Evolutionary conservation across 2,329 filamentous ascomycete species (phyloP).

Genomic region (Monascus ruber): DNA sequence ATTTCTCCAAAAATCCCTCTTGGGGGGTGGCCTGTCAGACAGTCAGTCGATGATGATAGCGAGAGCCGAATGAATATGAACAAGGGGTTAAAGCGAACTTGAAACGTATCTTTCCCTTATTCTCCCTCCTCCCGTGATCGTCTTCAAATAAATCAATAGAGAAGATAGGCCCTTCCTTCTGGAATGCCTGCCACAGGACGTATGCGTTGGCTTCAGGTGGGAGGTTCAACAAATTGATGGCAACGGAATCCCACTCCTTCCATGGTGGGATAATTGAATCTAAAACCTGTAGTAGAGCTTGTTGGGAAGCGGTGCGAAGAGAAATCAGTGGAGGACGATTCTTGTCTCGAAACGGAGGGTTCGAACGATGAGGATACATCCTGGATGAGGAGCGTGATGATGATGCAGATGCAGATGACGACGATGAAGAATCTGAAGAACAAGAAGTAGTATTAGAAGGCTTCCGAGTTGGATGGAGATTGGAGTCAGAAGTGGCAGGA

Average conservation of each 20-base stretch:
- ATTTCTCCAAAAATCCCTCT: constrained; percentile 39
- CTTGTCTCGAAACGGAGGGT: too few species aligned
- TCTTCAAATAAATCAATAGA: constrained; percentile 47
- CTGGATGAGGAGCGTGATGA: too few species aligned
- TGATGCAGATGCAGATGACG: too few species aligned
- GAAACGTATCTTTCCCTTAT: constrained; percentile 43
- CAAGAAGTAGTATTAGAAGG: too few species aligned
- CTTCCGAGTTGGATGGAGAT: too few species aligned
- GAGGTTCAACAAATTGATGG: constrained; percentile 23
- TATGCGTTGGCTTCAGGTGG: constrained; percentile 25
- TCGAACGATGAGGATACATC: too few species aligned
- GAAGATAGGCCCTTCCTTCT: constrained; percentile 40
- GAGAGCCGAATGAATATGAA: background rate
- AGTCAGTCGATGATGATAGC: background rate
- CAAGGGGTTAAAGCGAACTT: constrained; percentile 19
- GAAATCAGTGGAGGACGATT: background rate
- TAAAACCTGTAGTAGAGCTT: constrained; percentile 1
- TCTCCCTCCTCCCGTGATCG: constrained; percentile 25
- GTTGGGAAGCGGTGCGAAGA: background rate
- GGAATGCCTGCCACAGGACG: constrained; percentile 43
- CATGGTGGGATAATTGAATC: constrained; percentile 16
- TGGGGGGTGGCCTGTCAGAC: constrained; percentile 39
- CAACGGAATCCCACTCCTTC: constrained; percentile 29
- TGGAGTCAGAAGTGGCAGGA: too few species aligned
- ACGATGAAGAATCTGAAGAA: too few species aligned